phyloP scores from a whole-genome alignment of 2,329 filamentous ascomycete species.

The Neodidymelliopsis sp. region DNA sequence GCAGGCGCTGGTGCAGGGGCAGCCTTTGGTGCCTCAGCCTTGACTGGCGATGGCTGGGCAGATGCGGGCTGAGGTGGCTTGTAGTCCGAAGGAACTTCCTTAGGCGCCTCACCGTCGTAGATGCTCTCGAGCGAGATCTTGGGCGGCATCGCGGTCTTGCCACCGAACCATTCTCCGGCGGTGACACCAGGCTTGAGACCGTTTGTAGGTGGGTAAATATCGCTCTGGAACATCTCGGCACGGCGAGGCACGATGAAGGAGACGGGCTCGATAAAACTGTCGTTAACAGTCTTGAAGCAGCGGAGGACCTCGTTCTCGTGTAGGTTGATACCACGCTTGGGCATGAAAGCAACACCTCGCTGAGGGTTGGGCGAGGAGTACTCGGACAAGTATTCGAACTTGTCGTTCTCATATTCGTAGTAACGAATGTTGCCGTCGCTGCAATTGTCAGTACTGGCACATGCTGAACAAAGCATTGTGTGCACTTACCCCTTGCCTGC shows the following conservation, averaged over 20 bases:
- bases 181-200: slow-evolving; percentile 83
- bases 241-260: slow-evolving; percentile 96
- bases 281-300: slow-evolving; percentile 96
- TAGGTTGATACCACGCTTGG: slow-evolving; percentile 92
- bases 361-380: slow-evolving; percentile 98
- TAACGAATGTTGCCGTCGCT: slow-evolving; percentile 99
- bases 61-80: slow-evolving; percentile 60
- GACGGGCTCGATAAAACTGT: slow-evolving; percentile 92
- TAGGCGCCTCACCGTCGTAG: slow-evolving; percentile 82
- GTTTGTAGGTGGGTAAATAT: slow-evolving; percentile 89
- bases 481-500: slow-evolving; percentile 88
- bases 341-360: slow-evolving; percentile 91
- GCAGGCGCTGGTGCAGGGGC: slow-evolving; percentile 58
- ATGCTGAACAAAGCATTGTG: not conserved
- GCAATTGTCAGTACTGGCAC: slow-evolving; percentile 16
- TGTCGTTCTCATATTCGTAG: slow-evolving; percentile 98
- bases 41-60: slow-evolving; percentile 53
- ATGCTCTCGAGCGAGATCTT: slow-evolving; percentile 95
- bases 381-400: slow-evolving; percentile 96
- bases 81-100: slow-evolving; percentile 76
- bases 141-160: slow-evolving; percentile 82
- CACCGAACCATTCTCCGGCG: slow-evolving; percentile 82
- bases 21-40: slow-evolving; percentile 61
- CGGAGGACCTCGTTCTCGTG: slow-evolving; percentile 94
- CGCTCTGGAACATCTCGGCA: slow-evolving; percentile 93